Percentiles rank a stretch among this genome's conserved stretches.
These are phyloP conservation scores for Pseudoturritis turrita DNA, from an alignment of 345 rosid species.

Conservation along the genomic window DNA sequence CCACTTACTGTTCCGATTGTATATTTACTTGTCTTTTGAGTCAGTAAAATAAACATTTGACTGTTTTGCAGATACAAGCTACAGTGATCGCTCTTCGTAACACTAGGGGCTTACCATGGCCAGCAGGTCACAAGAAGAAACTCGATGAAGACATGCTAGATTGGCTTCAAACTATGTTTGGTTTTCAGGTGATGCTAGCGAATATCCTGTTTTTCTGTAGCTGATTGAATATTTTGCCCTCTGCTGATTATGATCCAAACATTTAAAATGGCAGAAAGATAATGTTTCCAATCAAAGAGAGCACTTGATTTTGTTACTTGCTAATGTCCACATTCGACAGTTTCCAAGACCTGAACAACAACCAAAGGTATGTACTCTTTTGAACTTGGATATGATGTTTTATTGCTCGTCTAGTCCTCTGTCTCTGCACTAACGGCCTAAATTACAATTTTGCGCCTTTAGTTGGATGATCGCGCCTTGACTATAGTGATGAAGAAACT, in stretches of 20 bases:
- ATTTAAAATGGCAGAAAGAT: slow-evolving; percentile 42
- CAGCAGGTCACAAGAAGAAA: slow-evolving; percentile 39
- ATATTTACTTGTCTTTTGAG: neutral
- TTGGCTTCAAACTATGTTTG: slow-evolving; percentile 63
- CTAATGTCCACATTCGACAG: slow-evolving; percentile 52
- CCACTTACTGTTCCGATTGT: neutral
- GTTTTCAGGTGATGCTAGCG: slow-evolving; percentile 48
- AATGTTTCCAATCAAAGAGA: slow-evolving; percentile 61
- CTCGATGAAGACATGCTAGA: slow-evolving; percentile 54
- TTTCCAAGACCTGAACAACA: slow-evolving; percentile 49
- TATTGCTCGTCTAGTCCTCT: neutral
- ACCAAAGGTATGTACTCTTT: slow-evolving; percentile 41
- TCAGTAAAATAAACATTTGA: neutral
- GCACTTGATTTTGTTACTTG: slow-evolving; percentile 59
- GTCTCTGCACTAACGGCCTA: neutral
- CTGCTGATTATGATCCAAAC: neutral
- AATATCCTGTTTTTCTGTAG: neutral
- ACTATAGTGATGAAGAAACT: slow-evolving; percentile 56
- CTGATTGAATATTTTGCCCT: neutral
- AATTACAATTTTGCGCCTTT: neutral
- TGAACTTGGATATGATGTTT: slow-evolving; percentile 3
- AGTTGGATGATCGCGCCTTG: slow-evolving; percentile 61
- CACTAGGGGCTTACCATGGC: slow-evolving; percentile 50
- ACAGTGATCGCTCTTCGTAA: slow-evolving; percentile 44
- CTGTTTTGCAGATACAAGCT: slow-evolving; percentile 34